Evolutionary conservation across 768 basidiomycete species (phyloP), one percentile per base, ranked within the genome.

Genomic region (Suillus subalutaceus): DNA sequence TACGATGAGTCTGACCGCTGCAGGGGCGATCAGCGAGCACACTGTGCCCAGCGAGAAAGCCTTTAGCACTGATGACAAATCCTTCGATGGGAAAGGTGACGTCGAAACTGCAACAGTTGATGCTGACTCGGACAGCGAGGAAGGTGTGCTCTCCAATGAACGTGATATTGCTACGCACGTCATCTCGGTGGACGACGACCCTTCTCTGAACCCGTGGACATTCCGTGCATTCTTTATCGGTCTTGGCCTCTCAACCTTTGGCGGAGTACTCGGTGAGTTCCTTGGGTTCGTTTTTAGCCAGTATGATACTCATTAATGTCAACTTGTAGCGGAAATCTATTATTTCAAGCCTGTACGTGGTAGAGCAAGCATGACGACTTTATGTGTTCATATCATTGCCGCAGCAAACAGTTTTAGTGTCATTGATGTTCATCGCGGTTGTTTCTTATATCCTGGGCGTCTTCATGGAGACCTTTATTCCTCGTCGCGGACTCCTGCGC

Each of bases 341-440:
- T 85, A 85, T 70, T 85, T 84, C 77, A 85, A 85, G 72, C 82
- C 83, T 12, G 83, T 82, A 68, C 65, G 78, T 59, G n/a, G 60
- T 35, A 32, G 16, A 59, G 30, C 26, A 20, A 43, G 18, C 40
- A 13, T 60, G 1, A 2, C 26, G 30, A 30, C 40, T 30, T 43
- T 6, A 20, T 15, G 55, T 38, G 44, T 63, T 18, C 26, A 63
- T 65, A 44, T 69, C 26, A 35, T 26, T 16, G 48, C 52, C 44
- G 30, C 63, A 83, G 83, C 83, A 84, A 83, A 84, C 82, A 0
- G 80, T 84, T 26, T 50, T 79, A 40, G 82, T 85, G 5, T 84
- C 82, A 10, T 80, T 79, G 1, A 82, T 85, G 83, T 83, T 84
- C 72, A 70, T 84, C n/a, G 82, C 82, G 20, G 78, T 84, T 60